These are phyloP conservation scores for Alternaria sp. DNA, from an alignment of 2,329 filamentous ascomycete genomes.

Conservation along the genomic window DNA sequence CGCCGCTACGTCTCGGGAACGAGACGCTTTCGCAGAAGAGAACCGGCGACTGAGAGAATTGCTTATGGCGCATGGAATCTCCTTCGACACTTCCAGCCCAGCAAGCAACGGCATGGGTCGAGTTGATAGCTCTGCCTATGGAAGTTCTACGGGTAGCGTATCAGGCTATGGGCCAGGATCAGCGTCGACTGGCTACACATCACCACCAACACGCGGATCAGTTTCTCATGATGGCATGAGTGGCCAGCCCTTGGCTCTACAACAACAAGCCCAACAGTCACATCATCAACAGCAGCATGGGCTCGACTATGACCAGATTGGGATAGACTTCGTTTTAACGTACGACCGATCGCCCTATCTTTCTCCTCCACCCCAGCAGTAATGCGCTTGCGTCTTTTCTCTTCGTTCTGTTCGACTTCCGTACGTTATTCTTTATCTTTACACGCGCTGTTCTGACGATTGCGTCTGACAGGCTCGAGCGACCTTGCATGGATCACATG, in stretches of 20 bases:
- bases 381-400: constrained; percentile 34
- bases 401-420: constrained; percentile 26
- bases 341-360: constrained; percentile 75
- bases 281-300: constrained; percentile 47
- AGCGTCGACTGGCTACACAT: constrained; percentile 58
- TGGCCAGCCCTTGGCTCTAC: constrained; percentile 25
- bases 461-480: constrained; percentile 73
- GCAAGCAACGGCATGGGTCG: constrained; percentile 46
- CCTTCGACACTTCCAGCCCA: constrained; percentile 58
- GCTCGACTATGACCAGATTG: constrained; percentile 80
- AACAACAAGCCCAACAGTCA: constrained; percentile 32
- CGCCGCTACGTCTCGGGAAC: constrained; percentile 76
- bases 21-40: constrained; percentile 78
- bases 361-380: constrained; percentile 53
- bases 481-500: constrained; percentile 91
- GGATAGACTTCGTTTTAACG: constrained; percentile 91
- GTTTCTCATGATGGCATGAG: constrained; percentile 40
- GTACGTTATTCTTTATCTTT: constrained; percentile 40
- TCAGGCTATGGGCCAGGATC: constrained; percentile 66
- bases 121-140: constrained; percentile 52
- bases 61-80: constrained; percentile 66
- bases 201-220: constrained; percentile 50
- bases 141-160: constrained; percentile 64
- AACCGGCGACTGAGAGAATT: constrained; percentile 77
- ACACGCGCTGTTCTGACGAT: constrained; percentile 43